Evolutionary conservation across 176 grass and related monocot genomes (phyloP), one percentile per base, ranked within the genome.

Genomic region (Zizania latifolia): DNA sequence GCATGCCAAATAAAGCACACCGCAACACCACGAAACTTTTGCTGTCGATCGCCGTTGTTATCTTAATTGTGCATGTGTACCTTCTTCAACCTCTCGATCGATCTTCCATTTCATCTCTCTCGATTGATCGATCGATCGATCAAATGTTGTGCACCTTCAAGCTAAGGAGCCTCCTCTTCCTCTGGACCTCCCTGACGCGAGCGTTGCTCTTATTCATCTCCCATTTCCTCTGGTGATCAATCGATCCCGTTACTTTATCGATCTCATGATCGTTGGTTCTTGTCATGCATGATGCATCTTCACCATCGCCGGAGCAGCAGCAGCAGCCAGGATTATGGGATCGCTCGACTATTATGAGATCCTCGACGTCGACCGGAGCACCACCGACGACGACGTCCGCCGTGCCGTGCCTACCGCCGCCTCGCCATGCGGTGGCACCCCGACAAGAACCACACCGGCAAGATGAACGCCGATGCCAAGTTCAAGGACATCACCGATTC

Each of bases 401-500:
- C 61, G 80, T n/a, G n/a, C n/a, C n/a, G n/a, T 24, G 83, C 89
- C 29, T 85, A 88, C 60, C 80, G 81, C 27, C 79, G 64, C 62
- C 73, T 86, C 28, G 89, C 81, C 53, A 87, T 91, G 89, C 71
- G 79, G 48, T 91, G 89, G 85, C 89, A 81, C 72, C 89, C 81
- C 34, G 81, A 84, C 72, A 91, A 91, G 76, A 91, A 91, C 15
- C 81, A 71, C 29, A 36, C 5, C 58, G 72, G 48, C 30, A 89
- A 86, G 75, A 60, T 59, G 5, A 75, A 86, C 11, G 83, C 83
- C 50, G 90, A 89, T 70, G 30, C 75, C 51, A 83, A 80, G 40
- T 92, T 92, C 75, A 89, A 89, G 58, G 63, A 86, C 21, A 89
- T 89, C 70, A 89, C 83, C n/a, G n/a, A n/a, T n/a, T n/a, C n/a